Evolutionary conservation across 2,329 filamentous ascomycete genomes (phyloP).

Genomic region (Trichoderma asperellum): DNA sequence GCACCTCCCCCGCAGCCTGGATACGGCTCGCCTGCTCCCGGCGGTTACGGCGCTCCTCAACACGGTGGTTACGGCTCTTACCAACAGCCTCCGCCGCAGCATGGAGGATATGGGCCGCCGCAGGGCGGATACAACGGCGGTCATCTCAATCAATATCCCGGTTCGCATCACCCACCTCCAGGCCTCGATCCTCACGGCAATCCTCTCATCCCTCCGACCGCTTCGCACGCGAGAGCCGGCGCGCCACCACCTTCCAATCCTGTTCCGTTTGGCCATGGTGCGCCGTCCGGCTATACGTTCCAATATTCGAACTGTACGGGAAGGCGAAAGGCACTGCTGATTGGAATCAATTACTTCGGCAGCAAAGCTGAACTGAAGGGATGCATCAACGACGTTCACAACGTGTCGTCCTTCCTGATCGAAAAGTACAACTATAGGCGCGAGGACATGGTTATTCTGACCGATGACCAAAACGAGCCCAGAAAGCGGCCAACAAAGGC

Average conservation of each 20-base stretch:
- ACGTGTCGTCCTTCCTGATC: conserved; percentile 72
- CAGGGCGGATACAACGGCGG: conserved; percentile 31
- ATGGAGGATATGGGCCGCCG: conserved; percentile 32
- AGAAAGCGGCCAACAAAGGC: conserved; percentile 73
- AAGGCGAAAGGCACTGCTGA: conserved; percentile 72
- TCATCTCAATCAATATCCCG: conserved; percentile 32
- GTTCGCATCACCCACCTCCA: conserved; percentile 47
- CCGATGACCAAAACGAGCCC: conserved; percentile 72
- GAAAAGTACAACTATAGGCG: conserved; percentile 71
- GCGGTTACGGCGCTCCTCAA: conserved; percentile 30
- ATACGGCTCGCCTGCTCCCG: conserved; percentile 34
- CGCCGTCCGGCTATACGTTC: conserved; percentile 70
- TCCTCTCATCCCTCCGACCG: conserved; percentile 39
- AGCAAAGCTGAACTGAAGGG: conserved; percentile 72
- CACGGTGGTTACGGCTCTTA: conserved; percentile 33
- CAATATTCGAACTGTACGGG: conserved; percentile 78
- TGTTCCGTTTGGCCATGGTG: conserved; percentile 68
- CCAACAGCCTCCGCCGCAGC: conserved; percentile 32
- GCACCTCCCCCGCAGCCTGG: conserved; percentile 32
- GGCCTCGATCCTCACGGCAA: conserved; percentile 54
- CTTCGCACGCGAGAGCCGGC: conserved; percentile 38
- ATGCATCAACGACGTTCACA: conserved; percentile 81
- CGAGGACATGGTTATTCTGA: conserved; percentile 80
- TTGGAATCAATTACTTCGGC: conserved; percentile 81
- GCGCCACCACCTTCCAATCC: conserved; percentile 53